These are phyloP conservation scores for Aspergillus flavus DNA, from an alignment of 2,329 filamentous ascomycete genomes.

Conservation along the genomic window DNA sequence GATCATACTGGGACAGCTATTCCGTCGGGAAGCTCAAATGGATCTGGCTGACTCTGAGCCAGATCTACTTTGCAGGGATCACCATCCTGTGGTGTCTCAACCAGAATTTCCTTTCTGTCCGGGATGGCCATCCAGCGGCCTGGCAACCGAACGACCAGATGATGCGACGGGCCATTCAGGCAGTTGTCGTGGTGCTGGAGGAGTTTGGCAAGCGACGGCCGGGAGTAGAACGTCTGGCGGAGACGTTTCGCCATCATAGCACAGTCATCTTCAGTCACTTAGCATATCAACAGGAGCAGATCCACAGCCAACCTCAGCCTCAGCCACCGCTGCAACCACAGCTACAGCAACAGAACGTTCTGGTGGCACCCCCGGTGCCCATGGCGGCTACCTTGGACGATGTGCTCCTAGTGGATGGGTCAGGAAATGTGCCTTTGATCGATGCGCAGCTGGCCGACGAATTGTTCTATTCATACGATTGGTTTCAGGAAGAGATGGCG, in stretches of 20 bases:
- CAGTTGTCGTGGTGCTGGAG: slow-evolving; percentile 39
- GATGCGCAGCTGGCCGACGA: slow-evolving; percentile 42
- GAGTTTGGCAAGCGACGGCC: slow-evolving; percentile 42
- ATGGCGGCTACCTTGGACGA: slow-evolving; percentile 39
- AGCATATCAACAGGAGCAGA: slow-evolving; percentile 37
- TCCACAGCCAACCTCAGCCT: slow-evolving; percentile 17
- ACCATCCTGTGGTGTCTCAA: slow-evolving; percentile 45
- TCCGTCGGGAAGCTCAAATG: slow-evolving; percentile 43
- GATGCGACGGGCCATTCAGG: slow-evolving; percentile 41
- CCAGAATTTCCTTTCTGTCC: slow-evolving; percentile 39
- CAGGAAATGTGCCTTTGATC: slow-evolving; percentile 33
- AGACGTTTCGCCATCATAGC: slow-evolving; percentile 43
- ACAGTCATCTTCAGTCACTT: slow-evolving; percentile 41
- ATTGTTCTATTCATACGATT: slow-evolving; percentile 42
- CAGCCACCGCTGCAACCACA: slow-evolving; percentile 15
- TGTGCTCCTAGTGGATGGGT: slow-evolving; percentile 36
- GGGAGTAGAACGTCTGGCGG: slow-evolving; percentile 39
- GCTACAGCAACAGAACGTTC: slow-evolving; percentile 14
- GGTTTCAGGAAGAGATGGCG: slow-evolving; percentile 44
- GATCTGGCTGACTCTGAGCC: slow-evolving; percentile 45
- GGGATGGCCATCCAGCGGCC: slow-evolving; percentile 30
- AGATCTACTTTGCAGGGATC: slow-evolving; percentile 43
- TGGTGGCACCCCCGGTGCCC: slow-evolving; percentile 30
- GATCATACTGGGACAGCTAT: slow-evolving; percentile 45
- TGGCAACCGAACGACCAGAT: slow-evolving; percentile 41